Conservation (phyloP, 139 green algal species). For the Tetraselmis chui region DNA sequence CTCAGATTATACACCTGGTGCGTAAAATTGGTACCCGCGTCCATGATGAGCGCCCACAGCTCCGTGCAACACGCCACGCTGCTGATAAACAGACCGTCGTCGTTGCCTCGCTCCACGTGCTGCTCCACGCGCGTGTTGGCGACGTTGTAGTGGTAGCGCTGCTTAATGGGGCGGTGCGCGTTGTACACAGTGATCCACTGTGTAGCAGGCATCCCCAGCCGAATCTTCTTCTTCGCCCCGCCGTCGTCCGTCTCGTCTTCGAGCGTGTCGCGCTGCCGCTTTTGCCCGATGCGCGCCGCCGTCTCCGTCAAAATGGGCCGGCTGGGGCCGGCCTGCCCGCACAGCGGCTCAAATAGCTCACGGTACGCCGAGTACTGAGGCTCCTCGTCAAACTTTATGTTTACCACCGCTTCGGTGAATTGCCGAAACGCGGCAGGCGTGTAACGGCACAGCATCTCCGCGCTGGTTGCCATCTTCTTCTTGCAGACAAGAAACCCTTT, state of each 20-base stretch:
- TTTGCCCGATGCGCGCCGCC: conserved; percentile 80
- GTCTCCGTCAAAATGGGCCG: conserved; percentile 81
- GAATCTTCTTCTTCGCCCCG: conserved; percentile 86
- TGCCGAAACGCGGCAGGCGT: conserved; percentile 86
- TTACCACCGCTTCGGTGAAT: conserved; percentile 94
- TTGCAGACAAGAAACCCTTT: conserved; percentile 99
- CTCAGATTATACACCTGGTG: conserved; percentile 70
- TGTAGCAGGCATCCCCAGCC: conserved; percentile 88
- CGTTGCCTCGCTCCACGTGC: conserved; percentile 95
- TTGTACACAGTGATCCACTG: conserved; percentile 92
- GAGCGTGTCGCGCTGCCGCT: conserved; percentile 65
- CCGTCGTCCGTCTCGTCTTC: conserved; percentile 66
- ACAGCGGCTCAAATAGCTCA: conserved; percentile 89
- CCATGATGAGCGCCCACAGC: conserved; percentile 96
- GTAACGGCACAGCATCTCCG: conserved; percentile 95
- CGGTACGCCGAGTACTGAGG: conserved; percentile 85
- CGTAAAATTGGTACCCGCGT: conserved; percentile 90
- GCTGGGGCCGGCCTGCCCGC: conserved; percentile 51
- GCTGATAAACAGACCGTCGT: conserved; percentile 95
- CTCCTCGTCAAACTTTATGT: conserved; percentile 98
- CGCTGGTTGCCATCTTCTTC: conserved; percentile 98
- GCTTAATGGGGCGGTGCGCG: conserved; percentile 90
- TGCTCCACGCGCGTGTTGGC: conserved; percentile 88
- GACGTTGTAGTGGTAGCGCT: conserved; percentile 99
- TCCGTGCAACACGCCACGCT: conserved; percentile 93